These are phyloP conservation scores for Plectosphaerella sp. DNA, from an alignment of 2,329 filamentous ascomycete species.

Conservation along the genomic window DNA sequence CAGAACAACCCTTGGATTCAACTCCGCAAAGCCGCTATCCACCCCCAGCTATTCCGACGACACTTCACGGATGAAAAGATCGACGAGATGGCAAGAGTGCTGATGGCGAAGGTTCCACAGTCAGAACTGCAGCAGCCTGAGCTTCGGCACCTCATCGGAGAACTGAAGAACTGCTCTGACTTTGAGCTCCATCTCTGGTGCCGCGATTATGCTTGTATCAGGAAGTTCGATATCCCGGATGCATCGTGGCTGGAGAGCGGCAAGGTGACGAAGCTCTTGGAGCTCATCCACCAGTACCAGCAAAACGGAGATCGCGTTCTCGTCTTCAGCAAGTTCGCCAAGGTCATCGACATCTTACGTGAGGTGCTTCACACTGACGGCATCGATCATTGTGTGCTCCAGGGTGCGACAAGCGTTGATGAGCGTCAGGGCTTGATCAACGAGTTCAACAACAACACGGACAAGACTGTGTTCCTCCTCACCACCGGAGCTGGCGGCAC, in stretches of 20 bases:
- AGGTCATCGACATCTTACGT: constrained; percentile 85
- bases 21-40: constrained; percentile 86
- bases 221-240: constrained; percentile 47
- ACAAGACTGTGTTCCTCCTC: constrained; percentile 86
- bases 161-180: constrained; percentile 56
- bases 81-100: constrained; percentile 70
- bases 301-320: constrained; percentile 80
- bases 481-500: constrained; percentile 95
- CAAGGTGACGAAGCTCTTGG: constrained; percentile 77
- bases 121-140: constrained; percentile 48
- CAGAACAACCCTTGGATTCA: constrained; percentile 79
- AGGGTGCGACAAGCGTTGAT: constrained; percentile 76
- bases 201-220: constrained; percentile 52
- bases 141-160: constrained; percentile 47
- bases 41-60: constrained; percentile 81
- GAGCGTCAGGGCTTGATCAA: constrained; percentile 86
- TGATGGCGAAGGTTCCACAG: constrained; percentile 64
- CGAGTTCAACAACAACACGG: constrained; percentile 69
- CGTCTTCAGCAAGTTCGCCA: constrained; percentile 90
- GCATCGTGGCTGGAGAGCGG: constrained; percentile 61
- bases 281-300: constrained; percentile 69
- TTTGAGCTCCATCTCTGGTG: constrained; percentile 65
- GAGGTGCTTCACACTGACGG: constrained; percentile 70
- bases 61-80: constrained; percentile 74
- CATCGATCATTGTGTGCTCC: constrained; percentile 79